Base-by-base conservation (phyloP, 2,329 filamentous ascomycete species). In the Bertia moriformis region DNA sequence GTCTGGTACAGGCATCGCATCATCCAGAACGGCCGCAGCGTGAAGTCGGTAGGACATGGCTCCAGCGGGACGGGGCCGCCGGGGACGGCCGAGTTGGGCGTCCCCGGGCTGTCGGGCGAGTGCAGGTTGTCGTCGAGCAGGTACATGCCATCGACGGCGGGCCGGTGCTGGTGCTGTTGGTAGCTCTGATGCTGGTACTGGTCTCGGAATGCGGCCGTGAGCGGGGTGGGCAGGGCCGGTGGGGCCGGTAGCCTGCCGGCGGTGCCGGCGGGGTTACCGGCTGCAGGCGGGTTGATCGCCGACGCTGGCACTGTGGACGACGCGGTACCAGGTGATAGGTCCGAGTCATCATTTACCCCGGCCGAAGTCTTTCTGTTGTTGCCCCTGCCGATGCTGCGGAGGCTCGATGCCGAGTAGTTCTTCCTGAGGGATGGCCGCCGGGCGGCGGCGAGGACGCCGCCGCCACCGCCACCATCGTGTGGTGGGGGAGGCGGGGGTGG, bases 11-110 rank as follows among this genome's bases (percentile, higher is more conserved):
- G 69, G 44, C 83, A 88, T 40, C 91, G 78, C 85, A 98, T 94
- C 36, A 98, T 67, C 91, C 91, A 98, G 58, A 95, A 98, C 2
- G 91, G 91, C 15, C 91, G 78, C n/a, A 96, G 69, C 50, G 95
- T 70, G 43, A 80, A 79, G 30, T 93, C 86, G 27, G 82, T 84
- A 1, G 91, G 91, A 54, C 91, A 98, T 2, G 91, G 83, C 52
- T 98, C 91, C 4, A 98, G 69, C 0, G 86, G 75, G 17, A 80
- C 70, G 10, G 88, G 88, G 1, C 76, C 72, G 46, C 86, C 78
- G 0, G 64, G 51, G 12, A 67, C 64, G n/a, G 70, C 55, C 3
- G 69, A 64, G 41, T 79, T 78, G 2, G 79, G 74, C 14, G 75
- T 78, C 2, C 76, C 77, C 1, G 82, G 71, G 22, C 61, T 68